Conservation (phyloP, 2,329 filamentous ascomycete species). For the Colletotrichum cereale region DNA sequence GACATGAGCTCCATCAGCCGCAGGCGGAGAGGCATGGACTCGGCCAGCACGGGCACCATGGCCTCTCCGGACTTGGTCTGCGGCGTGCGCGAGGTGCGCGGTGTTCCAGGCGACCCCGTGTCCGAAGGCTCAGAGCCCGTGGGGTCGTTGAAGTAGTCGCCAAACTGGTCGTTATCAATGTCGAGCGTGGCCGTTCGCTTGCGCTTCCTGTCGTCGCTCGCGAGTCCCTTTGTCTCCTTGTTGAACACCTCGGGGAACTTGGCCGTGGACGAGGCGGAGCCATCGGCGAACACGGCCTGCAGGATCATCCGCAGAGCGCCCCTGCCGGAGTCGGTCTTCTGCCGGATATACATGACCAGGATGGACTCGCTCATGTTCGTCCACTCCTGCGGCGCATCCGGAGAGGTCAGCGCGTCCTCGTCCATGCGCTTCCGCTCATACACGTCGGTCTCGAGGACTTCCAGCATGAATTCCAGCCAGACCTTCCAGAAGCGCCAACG, state of each 20-base stretch:
- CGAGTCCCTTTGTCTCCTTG: slow-evolving; percentile 68
- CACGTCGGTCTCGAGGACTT: slow-evolving; percentile 81
- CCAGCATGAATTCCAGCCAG: slow-evolving; percentile 85
- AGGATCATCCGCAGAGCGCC: slow-evolving; percentile 67
- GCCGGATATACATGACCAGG: slow-evolving; percentile 69
- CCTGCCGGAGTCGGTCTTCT: slow-evolving; percentile 57
- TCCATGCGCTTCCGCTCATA: slow-evolving; percentile 67
- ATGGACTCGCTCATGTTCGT: slow-evolving; percentile 62
- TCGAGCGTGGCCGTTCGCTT: slow-evolving; percentile 64
- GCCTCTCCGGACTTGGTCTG: slow-evolving; percentile 45
- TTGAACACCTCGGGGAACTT: slow-evolving; percentile 76
- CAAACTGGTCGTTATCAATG: slow-evolving; percentile 70
- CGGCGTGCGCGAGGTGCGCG: slow-evolving; percentile 29
- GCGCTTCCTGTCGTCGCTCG: slow-evolving; percentile 60
- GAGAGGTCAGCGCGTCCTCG: slow-evolving; percentile 45
- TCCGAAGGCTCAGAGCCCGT: slow-evolving; percentile 58
- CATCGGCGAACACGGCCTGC: slow-evolving; percentile 77
- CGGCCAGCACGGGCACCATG: slow-evolving; percentile 56
- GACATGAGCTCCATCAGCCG: slow-evolving; percentile 71
- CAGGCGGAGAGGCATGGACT: slow-evolving; percentile 72
- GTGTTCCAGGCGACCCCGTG: slow-evolving; percentile 57
- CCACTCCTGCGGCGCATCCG: slow-evolving; percentile 26
- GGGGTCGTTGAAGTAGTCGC: slow-evolving; percentile 67
- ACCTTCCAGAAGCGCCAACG: slow-evolving; percentile 86
- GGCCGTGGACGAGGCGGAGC: slow-evolving; percentile 62